Evolutionary conservation across 2,329 filamentous ascomycete genomes (phyloP), one percentile per base, ranked within the genome.

Genomic region (Microthyrium microscopicum): DNA sequence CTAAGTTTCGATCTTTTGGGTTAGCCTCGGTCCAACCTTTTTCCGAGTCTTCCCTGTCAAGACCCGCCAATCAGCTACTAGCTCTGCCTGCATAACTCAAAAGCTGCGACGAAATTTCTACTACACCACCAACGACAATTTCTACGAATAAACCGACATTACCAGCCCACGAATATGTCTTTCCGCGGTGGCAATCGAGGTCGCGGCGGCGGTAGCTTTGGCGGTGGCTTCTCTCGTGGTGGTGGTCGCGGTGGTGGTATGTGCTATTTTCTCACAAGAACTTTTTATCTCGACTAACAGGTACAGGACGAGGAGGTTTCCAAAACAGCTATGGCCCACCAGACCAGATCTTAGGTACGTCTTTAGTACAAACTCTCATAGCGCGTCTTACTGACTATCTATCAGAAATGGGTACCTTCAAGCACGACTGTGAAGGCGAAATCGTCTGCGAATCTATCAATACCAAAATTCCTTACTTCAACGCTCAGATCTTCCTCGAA

Each of bases 381-480:
- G 15, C 9, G 8, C 9, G 8, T 11, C 9, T 13, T 20, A n/a
- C 29, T 31, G 11, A 36, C 18, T 17, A 6, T 22, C 2, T 8
- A 9, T 3, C 13, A 77, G 89, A 94, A 63, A 83, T 98, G 78
- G 89, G 89, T 57, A 73, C 72, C 44, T 92, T 95, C 60, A 61
- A 94, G 55, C 89, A 98, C 64, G 76, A 84, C 38, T 87, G 81
- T 62, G 89, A 98, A 61, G 87, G 87, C 56, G 89, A 98, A 61
- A 89, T 98, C 70, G 78, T 98, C 47, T 94, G 87, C 78, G 77
- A 84, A 60, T 91, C 81, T 46, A 77, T 79, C 60, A 95, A 94
- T 67, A 66, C 78, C 48, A 95, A 95, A 64, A 78, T 98, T 43
- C 89, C 89, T 41, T 92, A 92, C 66, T 98, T 98, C 77, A 95